Evolutionary conservation across 768 basidiomycete genomes (phyloP), one percentile per base, ranked within the genome.

Genomic region (Fomitopsis serialis): DNA sequence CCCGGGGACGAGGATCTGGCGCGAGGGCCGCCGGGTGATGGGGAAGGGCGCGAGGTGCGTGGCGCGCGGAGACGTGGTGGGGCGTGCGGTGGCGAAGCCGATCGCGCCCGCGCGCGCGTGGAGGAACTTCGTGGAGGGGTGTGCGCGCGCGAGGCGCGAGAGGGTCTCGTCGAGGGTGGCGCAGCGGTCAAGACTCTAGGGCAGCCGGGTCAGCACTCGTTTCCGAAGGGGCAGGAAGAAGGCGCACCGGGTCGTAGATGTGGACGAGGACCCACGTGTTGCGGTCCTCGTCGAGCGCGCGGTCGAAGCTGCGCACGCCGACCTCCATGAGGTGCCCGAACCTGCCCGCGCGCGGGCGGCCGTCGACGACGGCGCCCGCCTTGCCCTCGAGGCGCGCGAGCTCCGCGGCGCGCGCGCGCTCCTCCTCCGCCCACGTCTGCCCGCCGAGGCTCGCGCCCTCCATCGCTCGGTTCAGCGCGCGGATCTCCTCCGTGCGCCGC

Each of bases 261-360:
- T 93, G 91, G 21, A 93, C 74, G n/a, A 92, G 82, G 11, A 93
- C 87, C 87, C 87, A 92, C 13, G 83, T 76, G 0, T 78, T 79
- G 45, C 69, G 72, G 29, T 79, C 80, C 65, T 90, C 90, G 66
- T 92, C 90, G 2, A 93, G 81, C 1, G 90, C 88, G 48, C 74
- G 68, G 52, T 93, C 74, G 61, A 85, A 93, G 21, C 87, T 87
- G 52, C 78, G 75, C 54, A 79, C 67, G 1, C 89, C 90, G 2
- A 93, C 88, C 65, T 93, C 91, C 45, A 91, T 72, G 58, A 93
- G 65, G 68, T 92, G 86, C 1, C 90, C 89, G 69, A 89, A 92
- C 52, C 74, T 68, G 0, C 83, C 84, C 19, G 74, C 70, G 0
- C 82, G 82, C 48, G 78, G 57, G 29, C 66, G 68, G 62, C 54